Conservation (phyloP, 352 stramenopile species). For the Saprolegnia diclina region DNA sequence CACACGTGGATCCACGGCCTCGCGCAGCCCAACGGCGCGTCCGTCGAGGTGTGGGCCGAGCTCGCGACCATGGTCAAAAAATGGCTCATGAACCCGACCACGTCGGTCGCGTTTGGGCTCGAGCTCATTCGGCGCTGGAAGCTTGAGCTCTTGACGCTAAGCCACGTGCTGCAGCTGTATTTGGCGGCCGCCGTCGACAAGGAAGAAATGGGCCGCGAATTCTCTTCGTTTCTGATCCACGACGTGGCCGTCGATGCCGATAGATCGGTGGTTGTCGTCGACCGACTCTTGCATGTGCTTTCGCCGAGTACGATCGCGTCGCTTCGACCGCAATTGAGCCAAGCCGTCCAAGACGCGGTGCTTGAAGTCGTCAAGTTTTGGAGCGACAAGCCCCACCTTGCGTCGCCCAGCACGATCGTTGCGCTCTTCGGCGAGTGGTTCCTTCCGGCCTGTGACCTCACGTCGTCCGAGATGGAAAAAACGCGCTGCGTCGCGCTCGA, state of each 20-base stretch:
- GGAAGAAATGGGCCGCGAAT: conserved; percentile 9
- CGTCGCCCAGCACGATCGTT: conserved; percentile 71
- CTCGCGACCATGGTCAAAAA: conserved; percentile 70
- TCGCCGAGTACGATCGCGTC: conserved; percentile 58
- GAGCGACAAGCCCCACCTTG: conserved; percentile 49
- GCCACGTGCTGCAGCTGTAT: conserved; percentile 14
- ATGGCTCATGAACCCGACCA: conserved; percentile 62
- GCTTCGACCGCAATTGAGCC: conserved; percentile 54
- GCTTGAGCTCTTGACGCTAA: conserved; percentile 42
- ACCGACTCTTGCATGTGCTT: conserved; percentile 76
- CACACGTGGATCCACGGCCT: conserved; percentile 84
- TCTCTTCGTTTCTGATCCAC: conserved; percentile 40
- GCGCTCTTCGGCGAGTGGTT: conserved; percentile 86
- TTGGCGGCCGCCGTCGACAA: conserved; percentile 6
- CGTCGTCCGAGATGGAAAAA: conserved; percentile 61
- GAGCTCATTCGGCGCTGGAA: conserved; percentile 84
- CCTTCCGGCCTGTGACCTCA: conserved; percentile 71
- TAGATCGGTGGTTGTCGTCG: conserved; percentile 67
- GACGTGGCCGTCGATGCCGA: conserved; percentile 42
- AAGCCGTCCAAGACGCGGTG: conserved; percentile 70
- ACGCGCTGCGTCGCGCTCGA: conserved; percentile 72
- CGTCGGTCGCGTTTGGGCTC: conserved; percentile 48
- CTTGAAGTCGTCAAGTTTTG: conserved; percentile 70
- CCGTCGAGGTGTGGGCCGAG: conserved; percentile 73
- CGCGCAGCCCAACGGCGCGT: conserved; percentile 45